These are phyloP conservation scores for Dendrostoma leiphaemia DNA, from an alignment of 2,329 filamentous ascomycete genomes.

Conservation along the genomic window DNA sequence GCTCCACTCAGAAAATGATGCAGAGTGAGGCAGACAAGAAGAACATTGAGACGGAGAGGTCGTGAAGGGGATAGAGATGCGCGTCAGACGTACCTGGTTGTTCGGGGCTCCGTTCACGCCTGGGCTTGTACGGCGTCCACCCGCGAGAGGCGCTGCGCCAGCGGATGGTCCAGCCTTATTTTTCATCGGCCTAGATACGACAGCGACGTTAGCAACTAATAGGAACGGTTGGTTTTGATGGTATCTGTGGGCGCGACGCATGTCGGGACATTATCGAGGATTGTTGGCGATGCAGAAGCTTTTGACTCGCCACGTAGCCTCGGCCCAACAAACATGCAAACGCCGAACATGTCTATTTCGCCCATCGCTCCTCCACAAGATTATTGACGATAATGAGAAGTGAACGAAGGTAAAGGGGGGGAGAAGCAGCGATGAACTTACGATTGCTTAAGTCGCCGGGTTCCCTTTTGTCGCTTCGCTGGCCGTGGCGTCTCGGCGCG, in stretches of 20 bases:
- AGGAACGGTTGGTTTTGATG: neutral
- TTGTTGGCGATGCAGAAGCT: neutral
- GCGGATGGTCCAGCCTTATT: conserved; percentile 60
- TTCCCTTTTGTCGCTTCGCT: conserved; percentile 47
- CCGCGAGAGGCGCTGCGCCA: conserved; percentile 66
- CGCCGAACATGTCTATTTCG: neutral
- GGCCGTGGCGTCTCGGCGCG: conserved; percentile 60
- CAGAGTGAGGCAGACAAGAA: conserved; percentile 1
- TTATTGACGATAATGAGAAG: neutral
- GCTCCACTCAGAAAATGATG: neutral
- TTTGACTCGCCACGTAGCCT: neutral
- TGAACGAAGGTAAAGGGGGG: conserved; percentile 2
- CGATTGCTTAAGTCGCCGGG: conserved; percentile 67
- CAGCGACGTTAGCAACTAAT: conserved; percentile 20
- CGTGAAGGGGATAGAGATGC: conserved; percentile 2
- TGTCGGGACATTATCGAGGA: neutral
- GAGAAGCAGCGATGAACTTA: conserved; percentile 41
- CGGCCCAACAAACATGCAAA: neutral
- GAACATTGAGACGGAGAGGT: neutral
- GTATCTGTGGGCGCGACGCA: neutral
- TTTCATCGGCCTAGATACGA: conserved; percentile 64
- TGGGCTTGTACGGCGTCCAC: conserved; percentile 63
- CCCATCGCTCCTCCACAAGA: neutral
- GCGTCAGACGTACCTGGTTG: conserved; percentile 50
- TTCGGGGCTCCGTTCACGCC: conserved; percentile 52